Percentiles rank a stretch among this genome's conserved stretches.
phyloP scores from a whole-genome alignment of 495 filamentous ascomycete genomes.

The Talaromyces nanjingensis region DNA sequence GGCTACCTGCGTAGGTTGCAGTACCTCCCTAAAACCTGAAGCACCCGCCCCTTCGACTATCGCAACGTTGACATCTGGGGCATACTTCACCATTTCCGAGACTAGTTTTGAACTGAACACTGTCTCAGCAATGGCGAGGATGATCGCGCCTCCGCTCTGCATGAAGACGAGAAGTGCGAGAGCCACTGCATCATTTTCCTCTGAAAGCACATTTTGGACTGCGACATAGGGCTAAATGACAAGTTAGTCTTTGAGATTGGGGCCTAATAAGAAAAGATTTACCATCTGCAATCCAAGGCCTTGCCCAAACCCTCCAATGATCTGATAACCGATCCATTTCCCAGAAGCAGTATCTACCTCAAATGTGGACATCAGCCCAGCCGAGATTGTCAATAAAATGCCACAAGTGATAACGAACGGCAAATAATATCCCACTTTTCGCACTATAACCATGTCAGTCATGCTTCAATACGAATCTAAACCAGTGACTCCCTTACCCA shows the following conservation, averaged over 20 bases:
- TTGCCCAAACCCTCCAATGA: conserved; percentile 41
- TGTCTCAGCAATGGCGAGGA: conserved; percentile 19
- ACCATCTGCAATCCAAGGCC: conserved; percentile 37
- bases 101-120: conserved; percentile 24
- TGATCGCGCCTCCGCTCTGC: conserved; percentile 23
- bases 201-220: conserved; percentile 21
- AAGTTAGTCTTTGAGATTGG: not conserved
- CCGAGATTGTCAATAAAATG: conserved; percentile 38
- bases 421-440: conserved; percentile 39
- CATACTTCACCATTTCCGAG: conserved; percentile 13
- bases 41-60: conserved; percentile 26
- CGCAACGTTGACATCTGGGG: conserved; percentile 20
- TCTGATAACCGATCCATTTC: conserved; percentile 49
- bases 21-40: conserved; percentile 24
- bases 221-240: conserved; percentile 22
- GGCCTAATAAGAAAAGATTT: not conserved
- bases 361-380: conserved; percentile 10
- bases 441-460: conserved; percentile 13
- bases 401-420: conserved; percentile 41
- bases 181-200: conserved; percentile 13
- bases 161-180: conserved; percentile 24
- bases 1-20: conserved; percentile 13
- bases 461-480: not conserved
- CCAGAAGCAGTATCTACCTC: conserved; percentile 30
- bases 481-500: conserved; percentile 12